phyloP scores from a whole-genome alignment of 2,329 filamentous ascomycete species.

The Neurospora crassa region DNA sequence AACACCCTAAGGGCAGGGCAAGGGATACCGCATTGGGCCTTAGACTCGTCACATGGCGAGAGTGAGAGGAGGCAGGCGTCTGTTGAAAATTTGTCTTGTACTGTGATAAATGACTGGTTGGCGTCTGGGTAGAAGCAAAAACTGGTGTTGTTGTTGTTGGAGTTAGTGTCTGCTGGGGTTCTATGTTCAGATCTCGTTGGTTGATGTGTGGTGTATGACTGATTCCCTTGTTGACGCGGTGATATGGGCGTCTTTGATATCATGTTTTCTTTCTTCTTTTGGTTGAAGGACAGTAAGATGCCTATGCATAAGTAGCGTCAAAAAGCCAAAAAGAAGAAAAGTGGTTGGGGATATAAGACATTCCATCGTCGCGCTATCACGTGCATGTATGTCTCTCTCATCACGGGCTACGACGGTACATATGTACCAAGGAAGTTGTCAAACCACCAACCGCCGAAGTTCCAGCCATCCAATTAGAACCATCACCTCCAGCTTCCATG shows the following conservation, averaged over 20 bases:
- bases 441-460: neutral
- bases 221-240: no score
- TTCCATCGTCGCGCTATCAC: neutral
- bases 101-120: neutral
- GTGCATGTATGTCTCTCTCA: neutral
- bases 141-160: neutral
- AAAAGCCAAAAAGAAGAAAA: neutral
- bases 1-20: slow-evolving; percentile 16
- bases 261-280: neutral
- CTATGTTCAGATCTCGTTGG: neutral
- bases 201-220: neutral
- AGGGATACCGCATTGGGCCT: slow-evolving; percentile 19
- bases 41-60: neutral
- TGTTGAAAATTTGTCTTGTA: neutral
- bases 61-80: neutral
- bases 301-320: neutral
- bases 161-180: neutral
- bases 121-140: neutral
- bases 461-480: neutral
- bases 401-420: neutral
- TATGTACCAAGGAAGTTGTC: neutral
- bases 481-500: neutral
- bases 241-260: neutral
- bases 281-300: neutral
- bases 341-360: neutral